Conservation (phyloP, 768 basidiomycete genomes). For the Pleurotus tuber-regium region DNA sequence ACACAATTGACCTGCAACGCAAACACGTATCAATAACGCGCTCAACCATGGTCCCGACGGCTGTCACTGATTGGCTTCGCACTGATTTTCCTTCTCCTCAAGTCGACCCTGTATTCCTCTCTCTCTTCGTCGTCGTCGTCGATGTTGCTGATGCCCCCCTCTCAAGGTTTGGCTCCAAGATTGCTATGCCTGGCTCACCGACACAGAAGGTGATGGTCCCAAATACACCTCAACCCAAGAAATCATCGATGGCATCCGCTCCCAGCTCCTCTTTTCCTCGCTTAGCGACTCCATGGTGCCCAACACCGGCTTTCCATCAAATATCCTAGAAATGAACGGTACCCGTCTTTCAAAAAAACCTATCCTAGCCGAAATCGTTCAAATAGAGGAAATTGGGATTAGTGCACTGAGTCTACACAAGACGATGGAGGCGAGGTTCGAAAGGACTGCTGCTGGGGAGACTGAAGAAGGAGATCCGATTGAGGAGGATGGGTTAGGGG, state of each 20-base stretch:
- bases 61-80: background rate
- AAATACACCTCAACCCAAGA: conserved; percentile 10
- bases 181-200: background rate
- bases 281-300: conserved; percentile 68
- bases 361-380: conserved; percentile 70
- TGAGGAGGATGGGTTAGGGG: conserved; percentile 55
- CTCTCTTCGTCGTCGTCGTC: background rate
- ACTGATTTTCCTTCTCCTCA: background rate
- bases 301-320: conserved; percentile 63
- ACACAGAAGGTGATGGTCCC: background rate
- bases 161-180: conserved; percentile 6
- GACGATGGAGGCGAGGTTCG: conserved; percentile 41
- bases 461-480: conserved; percentile 41
- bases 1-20: background rate
- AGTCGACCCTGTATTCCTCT: conserved; percentile 4
- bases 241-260: conserved; percentile 54
- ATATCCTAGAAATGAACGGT: conserved; percentile 35
- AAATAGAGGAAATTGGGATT: conserved; percentile 80
- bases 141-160: background rate
- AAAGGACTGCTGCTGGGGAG: conserved; percentile 47
- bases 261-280: conserved; percentile 71
- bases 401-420: conserved; percentile 83
- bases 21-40: conserved; percentile 9
- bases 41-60: background rate
- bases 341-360: conserved; percentile 38